Base-by-base conservation (phyloP, 805 yeast species). In the Alloascoidea hylecoeti region DNA sequence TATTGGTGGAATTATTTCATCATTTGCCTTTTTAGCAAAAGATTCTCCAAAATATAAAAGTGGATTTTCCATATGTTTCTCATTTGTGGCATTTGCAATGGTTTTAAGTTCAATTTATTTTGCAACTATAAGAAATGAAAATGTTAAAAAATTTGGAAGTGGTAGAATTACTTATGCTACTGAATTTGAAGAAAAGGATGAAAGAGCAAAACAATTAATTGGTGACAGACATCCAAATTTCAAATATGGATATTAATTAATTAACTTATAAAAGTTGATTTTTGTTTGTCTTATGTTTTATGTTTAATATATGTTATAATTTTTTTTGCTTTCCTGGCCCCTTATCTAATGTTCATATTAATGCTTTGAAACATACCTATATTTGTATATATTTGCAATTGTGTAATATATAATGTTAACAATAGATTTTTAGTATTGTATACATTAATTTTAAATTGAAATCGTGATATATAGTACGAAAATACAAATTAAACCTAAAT, bases 1-100 rank as follows among this genome's bases (percentile, higher is more conserved):
- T 55, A 75, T 75, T 48, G 85, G 84, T 35, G 84, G 83, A 42
- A 76, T 78, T 47, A 65, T 77, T 40, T 59, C 83, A 3, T 67
- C 81, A 1, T 78, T 64, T 46, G 55, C 74, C 16, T 77, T 71
- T 58, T 61, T 70, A 34, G 47, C 67, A 32, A 48, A 54, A 33
- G 81, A 76, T 44, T 64, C 79, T 12, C 85, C 85, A 14, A 56
- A 55, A 19, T 78, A 69, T 51, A 60, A 49, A 27, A 71, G 66
- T 33, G 86, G 84, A 32, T 55, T 72, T 40, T 54, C 68, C 34
- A 61, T 72, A 18, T 55, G 70, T 41, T 49, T 78, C 35, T 77
- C 71, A 0, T 65, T 70, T 41, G 52, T 60, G 3, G 52, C 52
- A n/a, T 56, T 74, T 42, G 51, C 72, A 2, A 56, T 70, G 44